Conservation (phyloP, 495 filamentous ascomycete species). For the Trichoderma erinaceum region DNA sequence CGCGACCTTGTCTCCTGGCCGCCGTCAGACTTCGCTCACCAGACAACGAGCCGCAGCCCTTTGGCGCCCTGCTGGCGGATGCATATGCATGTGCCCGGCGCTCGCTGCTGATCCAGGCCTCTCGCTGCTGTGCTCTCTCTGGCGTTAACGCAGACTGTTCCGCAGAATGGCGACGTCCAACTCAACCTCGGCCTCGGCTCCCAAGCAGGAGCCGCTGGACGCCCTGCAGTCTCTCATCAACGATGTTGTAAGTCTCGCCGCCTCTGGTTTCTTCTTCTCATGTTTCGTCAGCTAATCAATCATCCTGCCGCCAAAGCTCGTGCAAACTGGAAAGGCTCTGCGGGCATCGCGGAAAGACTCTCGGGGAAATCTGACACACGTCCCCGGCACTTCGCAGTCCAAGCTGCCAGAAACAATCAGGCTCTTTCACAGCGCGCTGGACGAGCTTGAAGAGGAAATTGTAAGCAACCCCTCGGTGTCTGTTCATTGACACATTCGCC, state of each 20-base stretch:
- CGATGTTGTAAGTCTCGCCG: conserved; percentile 37
- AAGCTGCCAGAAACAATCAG: conserved; percentile 35
- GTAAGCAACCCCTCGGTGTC: conserved; percentile 28
- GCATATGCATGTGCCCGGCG: not conserved
- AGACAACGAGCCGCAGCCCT: too few relatives aligned
- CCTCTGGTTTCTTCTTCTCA: not conserved
- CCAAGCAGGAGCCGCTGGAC: conserved; percentile 30
- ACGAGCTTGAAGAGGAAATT: conserved; percentile 47
- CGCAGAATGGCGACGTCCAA: conserved; percentile 23
- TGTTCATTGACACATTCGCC: not conserved
- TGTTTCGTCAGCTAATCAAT: conserved; percentile 15
- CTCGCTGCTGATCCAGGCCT: not conserved
- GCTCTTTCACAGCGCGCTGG: conserved; percentile 43
- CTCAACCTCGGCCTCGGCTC: conserved; percentile 5
- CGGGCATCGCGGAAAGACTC: conserved; percentile 35
- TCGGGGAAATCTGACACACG: conserved; percentile 25
- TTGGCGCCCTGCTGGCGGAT: too few relatives aligned
- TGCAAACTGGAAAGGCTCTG: conserved; percentile 47
- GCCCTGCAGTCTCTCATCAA: conserved; percentile 40
- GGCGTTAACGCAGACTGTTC: not conserved
- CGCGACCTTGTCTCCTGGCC: too few relatives aligned
- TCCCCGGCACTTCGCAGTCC: conserved; percentile 26
- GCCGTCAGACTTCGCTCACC: too few relatives aligned
- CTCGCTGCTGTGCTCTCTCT: not conserved
- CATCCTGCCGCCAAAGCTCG: conserved; percentile 31